Evolutionary conservation across 2,329 filamentous ascomycete species (phyloP), one percentile per base, ranked within the genome.

Genomic region (Aspergillus fijiensis): DNA sequence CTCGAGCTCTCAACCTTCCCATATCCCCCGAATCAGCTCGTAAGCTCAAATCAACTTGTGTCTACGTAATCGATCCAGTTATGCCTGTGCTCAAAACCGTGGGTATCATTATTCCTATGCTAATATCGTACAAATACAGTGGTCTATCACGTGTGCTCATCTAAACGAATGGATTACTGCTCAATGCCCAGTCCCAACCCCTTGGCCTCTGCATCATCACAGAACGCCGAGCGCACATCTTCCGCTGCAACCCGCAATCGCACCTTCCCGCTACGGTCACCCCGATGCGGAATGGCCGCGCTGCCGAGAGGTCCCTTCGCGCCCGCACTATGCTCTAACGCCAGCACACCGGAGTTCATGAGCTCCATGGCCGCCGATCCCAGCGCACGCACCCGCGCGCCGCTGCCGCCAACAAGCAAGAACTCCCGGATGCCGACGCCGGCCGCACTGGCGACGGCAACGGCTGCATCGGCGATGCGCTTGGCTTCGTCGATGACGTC

Each of bases 401-500:
- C 70, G 49, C 73, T 76, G 48, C 71, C 73, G 31, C 76, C 74
- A 9, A 76, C 77, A 29, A 87, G 77, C 1, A 94, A 77, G 62
- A 87, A 84, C 39, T 85, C 81, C 49, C 87, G 80, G 33, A 90
- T 82, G n/a, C 83, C 80, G 48, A 81, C 69, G 47, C 75, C 85
- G 31, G 84, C 83, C 29, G 82, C 83, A 54, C 85, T 85, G 72
- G 75, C 71, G 27, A 77, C 70, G 5, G 76, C 75, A 4, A 75
- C 73, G 1, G 76, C 74, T 11, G 73, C 75, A 55, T 79, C 77
- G 4, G 78, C 85, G 61, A 93, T 85, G 33, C 86, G 85, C 69
- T 87, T 88, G 60, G 90, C 88, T 77, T 99, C 95, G 67, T 96
- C 92, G 6, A 96, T 80, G 5, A 97, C 88, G 66, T 98, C 95